Percentiles rank a stretch among this genome's conserved stretches.
These are phyloP conservation scores for Phaffia rhodozyma DNA, from an alignment of 1,284 basidiomycete genomes.

Conservation along the genomic window DNA sequence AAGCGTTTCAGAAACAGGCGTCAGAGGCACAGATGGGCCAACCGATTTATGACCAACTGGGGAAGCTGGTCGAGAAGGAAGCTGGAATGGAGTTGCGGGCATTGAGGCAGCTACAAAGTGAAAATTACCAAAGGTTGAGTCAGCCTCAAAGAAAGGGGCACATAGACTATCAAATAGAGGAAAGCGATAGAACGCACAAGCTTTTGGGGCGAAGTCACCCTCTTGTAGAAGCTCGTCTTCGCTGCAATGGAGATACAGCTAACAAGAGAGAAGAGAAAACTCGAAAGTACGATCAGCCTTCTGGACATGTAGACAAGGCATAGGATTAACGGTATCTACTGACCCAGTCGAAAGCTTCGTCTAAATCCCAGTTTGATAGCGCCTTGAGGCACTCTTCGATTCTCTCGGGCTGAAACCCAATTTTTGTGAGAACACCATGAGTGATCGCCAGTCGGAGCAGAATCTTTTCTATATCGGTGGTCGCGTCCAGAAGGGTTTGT, in stretches of 20 bases:
- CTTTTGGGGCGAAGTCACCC: slow-evolving; percentile 25
- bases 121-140: no score
- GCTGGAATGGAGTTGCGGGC: slow-evolving; percentile 18
- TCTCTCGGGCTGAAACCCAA: slow-evolving; percentile 64
- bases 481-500: background rate
- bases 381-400: slow-evolving; percentile 56
- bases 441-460: slow-evolving; percentile 61
- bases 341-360: slow-evolving; percentile 90
- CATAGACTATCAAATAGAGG: no score
- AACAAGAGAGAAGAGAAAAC: slow-evolving; percentile 17
- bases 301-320: background rate
- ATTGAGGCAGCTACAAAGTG: background rate
- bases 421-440: slow-evolving; percentile 66
- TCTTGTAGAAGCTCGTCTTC: slow-evolving; percentile 46
- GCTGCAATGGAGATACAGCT: slow-evolving; percentile 59
- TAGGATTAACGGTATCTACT: slow-evolving; percentile 24
- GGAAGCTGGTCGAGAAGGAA: slow-evolving; percentile 22
- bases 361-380: slow-evolving; percentile 58
- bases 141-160: no score
- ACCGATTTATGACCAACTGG: background rate
- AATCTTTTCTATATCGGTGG: slow-evolving; percentile 50
- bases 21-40: slow-evolving; percentile 3
- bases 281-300: background rate
- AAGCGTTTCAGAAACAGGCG: background rate
- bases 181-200: background rate